These are phyloP conservation scores for Penicillium soppii DNA, from an alignment of 495 filamentous ascomycete genomes.

Conservation along the genomic window DNA sequence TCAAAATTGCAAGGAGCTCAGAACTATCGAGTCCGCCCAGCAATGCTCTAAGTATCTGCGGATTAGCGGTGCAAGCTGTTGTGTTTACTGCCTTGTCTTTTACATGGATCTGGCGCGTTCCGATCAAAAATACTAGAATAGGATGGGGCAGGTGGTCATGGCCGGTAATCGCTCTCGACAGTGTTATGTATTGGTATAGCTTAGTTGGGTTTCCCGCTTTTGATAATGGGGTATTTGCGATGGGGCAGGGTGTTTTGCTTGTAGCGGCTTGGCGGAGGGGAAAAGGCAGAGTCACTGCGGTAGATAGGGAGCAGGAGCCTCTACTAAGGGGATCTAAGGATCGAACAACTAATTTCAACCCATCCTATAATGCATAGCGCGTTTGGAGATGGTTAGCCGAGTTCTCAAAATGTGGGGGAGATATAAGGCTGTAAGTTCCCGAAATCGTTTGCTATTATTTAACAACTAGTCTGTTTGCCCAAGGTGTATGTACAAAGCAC, in stretches of 20 bases:
- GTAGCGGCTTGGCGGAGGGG: background rate
- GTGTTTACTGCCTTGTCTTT: background rate
- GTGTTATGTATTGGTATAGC: constrained; percentile 3
- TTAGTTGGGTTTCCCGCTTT: constrained; percentile 2
- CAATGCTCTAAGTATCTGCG: background rate
- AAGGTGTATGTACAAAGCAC: too few species aligned
- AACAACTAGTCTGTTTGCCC: too few species aligned
- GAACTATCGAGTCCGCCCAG: background rate
- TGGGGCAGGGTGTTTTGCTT: constrained; percentile 1
- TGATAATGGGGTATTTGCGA: constrained; percentile 1
- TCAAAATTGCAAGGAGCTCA: background rate
- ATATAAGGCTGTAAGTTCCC: too few species aligned
- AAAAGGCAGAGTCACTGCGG: background rate
- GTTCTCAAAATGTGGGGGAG: too few species aligned
- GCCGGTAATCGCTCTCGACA: background rate
- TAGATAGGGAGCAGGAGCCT: background rate
- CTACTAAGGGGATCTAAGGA: background rate
- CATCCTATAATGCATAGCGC: too few species aligned
- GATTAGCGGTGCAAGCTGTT: background rate
- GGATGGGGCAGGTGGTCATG: background rate
- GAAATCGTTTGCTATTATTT: too few species aligned
- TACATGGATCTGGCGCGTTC: constrained; percentile 6
- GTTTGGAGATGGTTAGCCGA: too few species aligned
- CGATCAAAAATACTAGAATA: background rate
- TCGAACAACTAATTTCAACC: background rate